These are phyloP conservation scores for Annona cherimola DNA, from an alignment of 164 flowering plant species.

Conservation along the genomic window DNA sequence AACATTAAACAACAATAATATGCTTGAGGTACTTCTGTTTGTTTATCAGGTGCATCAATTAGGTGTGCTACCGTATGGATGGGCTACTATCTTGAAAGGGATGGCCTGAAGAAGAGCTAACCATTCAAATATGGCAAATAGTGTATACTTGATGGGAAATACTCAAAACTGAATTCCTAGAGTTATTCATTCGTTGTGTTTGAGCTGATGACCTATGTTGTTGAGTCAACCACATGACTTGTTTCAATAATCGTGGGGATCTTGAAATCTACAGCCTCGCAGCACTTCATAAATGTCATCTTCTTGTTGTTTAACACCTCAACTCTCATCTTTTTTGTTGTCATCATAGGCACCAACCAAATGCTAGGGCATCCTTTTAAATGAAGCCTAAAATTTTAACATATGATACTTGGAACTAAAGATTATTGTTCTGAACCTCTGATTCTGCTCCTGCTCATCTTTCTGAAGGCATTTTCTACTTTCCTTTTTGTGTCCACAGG, in stretches of 20 bases:
- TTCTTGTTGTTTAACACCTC: too few species aligned
- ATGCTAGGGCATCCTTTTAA: neutral
- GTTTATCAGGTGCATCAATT: neutral
- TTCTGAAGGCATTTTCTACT: neutral
- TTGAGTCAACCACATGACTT: neutral
- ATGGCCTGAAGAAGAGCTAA: neutral
- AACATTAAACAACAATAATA: neutral
- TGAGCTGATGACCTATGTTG: neutral
- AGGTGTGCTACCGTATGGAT: neutral
- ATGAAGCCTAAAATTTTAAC: too few species aligned
- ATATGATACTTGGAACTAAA: too few species aligned
- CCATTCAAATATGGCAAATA: neutral
- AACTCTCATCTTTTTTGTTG: neutral
- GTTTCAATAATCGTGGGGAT: neutral
- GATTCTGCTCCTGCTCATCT: neutral
- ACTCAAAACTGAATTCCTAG: neutral
- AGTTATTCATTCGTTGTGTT: neutral
- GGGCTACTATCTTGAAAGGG: neutral
- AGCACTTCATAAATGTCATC: neutral
- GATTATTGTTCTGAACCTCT: neutral
- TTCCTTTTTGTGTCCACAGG: slow-evolving; percentile 35
- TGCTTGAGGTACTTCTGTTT: neutral
- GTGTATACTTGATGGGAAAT: neutral
- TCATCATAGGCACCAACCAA: neutral
- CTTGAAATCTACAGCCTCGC: neutral